Evolutionary conservation across 2,329 filamentous ascomycete genomes (phyloP).

Genomic region (Purpureocillium takamizusanense): DNA sequence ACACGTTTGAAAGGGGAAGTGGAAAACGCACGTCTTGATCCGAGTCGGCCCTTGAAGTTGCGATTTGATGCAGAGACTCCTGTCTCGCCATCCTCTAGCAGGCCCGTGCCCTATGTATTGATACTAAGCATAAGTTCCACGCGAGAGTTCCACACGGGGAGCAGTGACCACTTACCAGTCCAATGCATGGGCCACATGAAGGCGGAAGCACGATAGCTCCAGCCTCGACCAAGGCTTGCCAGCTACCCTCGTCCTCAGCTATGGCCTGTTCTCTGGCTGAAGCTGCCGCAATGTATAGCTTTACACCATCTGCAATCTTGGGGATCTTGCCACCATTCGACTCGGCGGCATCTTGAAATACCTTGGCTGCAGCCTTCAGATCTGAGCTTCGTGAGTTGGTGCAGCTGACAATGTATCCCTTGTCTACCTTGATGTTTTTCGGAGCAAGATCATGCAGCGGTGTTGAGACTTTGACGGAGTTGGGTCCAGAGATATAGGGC

Average conservation of each 20-base stretch:
- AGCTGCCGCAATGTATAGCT: constrained; percentile 83
- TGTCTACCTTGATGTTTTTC: constrained; percentile 69
- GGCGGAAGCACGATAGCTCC: constrained; percentile 43
- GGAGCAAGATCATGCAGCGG: constrained; percentile 65
- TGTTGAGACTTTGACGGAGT: constrained; percentile 81
- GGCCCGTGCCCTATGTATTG: no score
- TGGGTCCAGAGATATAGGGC: constrained; percentile 79
- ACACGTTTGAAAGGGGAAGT: not conserved
- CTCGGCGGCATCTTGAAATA: constrained; percentile 69
- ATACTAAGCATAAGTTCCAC: no score
- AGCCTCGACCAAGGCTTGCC: constrained; percentile 53
- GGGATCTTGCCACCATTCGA: constrained; percentile 50
- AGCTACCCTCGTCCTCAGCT: constrained; percentile 72
- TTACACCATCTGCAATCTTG: constrained; percentile 65
- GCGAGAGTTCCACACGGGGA: no score
- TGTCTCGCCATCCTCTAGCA: constrained; percentile 77
- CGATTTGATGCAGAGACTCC: constrained; percentile 78
- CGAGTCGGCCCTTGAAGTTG: constrained; percentile 91
- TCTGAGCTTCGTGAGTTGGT: constrained; percentile 81
- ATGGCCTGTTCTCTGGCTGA: constrained; percentile 65
- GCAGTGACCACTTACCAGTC: no score
- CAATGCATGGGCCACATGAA: constrained; percentile 80
- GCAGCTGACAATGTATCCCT: constrained; percentile 82
- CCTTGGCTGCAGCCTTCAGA: constrained; percentile 69
- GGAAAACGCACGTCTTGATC: constrained; percentile 20